Conservation (phyloP, 2,329 filamentous ascomycete genomes). For the Aspergillus sp. region DNA sequence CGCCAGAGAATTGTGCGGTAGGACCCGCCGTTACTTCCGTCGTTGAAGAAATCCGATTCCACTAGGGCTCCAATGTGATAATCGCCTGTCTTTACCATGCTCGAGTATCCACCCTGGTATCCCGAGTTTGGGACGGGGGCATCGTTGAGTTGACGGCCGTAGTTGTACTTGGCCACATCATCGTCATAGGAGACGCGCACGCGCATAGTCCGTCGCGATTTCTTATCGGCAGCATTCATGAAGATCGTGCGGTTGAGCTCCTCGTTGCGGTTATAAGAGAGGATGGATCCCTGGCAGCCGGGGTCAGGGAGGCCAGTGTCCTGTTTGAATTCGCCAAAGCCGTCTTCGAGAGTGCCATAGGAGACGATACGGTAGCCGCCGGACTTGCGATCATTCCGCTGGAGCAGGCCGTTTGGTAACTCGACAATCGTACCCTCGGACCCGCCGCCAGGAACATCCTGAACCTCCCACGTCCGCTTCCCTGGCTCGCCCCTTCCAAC, state of each 20-base stretch:
- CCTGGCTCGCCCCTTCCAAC: conserved; percentile 13
- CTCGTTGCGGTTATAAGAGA: conserved; percentile 8
- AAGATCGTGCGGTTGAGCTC: conserved; percentile 14
- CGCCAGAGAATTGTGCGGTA: conserved; percentile 15
- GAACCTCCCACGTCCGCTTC: conserved; percentile 10
- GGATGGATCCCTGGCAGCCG: conserved; percentile 12
- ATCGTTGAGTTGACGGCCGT: conserved; percentile 11
- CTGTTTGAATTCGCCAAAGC: conserved; percentile 2
- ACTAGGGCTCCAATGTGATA: conserved; percentile 14
- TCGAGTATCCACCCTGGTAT: conserved; percentile 15
- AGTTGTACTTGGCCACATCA: conserved; percentile 12
- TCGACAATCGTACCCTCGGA: conserved; percentile 10
- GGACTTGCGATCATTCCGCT: conserved; percentile 5
- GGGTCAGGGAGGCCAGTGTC: conserved; percentile 14
- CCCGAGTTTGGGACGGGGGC: conserved; percentile 5
- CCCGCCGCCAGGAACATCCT: conserved; percentile 10
- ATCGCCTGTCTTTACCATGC: conserved; percentile 15
- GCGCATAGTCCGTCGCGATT: conserved; percentile 13
- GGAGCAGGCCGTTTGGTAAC: conserved; percentile 10
- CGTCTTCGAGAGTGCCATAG: neutral
- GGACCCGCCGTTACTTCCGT: conserved; percentile 1
- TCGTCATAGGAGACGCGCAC: conserved; percentile 14
- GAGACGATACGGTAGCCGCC: neutral
- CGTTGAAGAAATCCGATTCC: conserved; percentile 15
- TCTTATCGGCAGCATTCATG: conserved; percentile 9